phyloP scores from a whole-genome alignment of 208 protist genomes.

The Wallacemonas collosoma region DNA sequence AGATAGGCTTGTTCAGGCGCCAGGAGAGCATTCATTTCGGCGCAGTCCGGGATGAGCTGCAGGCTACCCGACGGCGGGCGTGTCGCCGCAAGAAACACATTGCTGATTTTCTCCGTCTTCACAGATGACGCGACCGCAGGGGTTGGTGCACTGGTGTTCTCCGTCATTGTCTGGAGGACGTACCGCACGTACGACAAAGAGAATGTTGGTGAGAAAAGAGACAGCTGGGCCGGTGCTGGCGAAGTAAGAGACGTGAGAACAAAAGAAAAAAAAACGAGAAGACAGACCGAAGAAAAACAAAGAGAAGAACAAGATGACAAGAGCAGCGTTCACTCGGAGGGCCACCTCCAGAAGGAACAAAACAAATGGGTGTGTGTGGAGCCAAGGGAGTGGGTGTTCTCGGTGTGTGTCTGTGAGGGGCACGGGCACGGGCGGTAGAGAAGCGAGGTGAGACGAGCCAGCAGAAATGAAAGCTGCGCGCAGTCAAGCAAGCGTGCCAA shows the following conservation, averaged over 20 bases:
- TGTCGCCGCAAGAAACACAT: constrained; percentile 6
- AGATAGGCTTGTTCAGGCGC: constrained; percentile 18
- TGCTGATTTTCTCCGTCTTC: neutral
- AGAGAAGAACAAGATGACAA: neutral
- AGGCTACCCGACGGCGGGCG: constrained; percentile 10
- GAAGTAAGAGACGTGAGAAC: neutral
- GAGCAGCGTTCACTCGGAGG: neutral
- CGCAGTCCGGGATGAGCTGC: neutral
- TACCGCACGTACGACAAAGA: too few species aligned
- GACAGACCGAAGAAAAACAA: neutral
- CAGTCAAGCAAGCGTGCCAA: too few species aligned
- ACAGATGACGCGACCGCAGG: neutral
- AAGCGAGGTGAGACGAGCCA: too few species aligned
- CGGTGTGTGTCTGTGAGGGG: too few species aligned
- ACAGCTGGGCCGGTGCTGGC: too few species aligned
- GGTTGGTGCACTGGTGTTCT: neutral
- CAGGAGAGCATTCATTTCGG: constrained; percentile 8
- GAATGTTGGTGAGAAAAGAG: too few species aligned
- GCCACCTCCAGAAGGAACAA: neutral
- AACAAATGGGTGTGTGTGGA: neutral
- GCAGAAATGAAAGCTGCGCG: too few species aligned
- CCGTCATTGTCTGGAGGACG: neutral
- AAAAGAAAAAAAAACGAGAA: constrained; percentile 5
- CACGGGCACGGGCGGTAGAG: too few species aligned
- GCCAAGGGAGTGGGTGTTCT: too few species aligned